Evolutionary conservation across 1,139 yeast species (phyloP).

Genomic region (Arxiozyma telluris): DNA sequence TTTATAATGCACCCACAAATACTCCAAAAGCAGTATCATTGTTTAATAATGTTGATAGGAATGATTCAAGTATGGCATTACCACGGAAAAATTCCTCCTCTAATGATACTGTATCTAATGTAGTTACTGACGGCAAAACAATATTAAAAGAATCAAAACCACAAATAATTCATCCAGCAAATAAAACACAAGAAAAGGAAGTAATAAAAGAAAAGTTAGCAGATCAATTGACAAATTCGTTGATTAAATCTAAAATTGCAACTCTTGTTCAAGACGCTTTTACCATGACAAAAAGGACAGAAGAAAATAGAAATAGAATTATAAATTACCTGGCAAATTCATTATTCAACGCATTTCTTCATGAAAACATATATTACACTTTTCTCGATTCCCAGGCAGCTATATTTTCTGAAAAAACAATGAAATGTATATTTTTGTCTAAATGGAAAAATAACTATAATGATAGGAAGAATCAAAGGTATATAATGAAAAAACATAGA

Average conservation of each 20-base stretch:
- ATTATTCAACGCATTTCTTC: conserved; percentile 50
- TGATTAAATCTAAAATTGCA: conserved; percentile 30
- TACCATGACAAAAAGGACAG: background rate
- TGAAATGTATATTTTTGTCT: conserved; percentile 28
- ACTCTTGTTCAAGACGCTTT: background rate
- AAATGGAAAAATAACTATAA: conserved; percentile 27
- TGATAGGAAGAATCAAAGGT: conserved; percentile 31
- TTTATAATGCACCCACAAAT: background rate
- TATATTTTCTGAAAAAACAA: conserved; percentile 21
- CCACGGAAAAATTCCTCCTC: background rate
- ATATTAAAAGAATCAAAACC: conserved; percentile 1
- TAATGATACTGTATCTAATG: background rate
- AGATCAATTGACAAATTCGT: conserved; percentile 25
- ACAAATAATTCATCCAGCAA: background rate
- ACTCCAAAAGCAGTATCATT: background rate
- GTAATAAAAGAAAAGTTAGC: conserved; percentile 13
- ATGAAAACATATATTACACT: conserved; percentile 43
- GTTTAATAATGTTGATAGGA: background rate
- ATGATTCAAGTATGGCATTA: no score
- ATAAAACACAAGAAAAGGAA: background rate
- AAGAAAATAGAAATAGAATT: background rate
- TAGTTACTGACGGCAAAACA: background rate
- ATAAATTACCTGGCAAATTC: conserved; percentile 27
- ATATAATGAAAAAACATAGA: conserved; percentile 33
- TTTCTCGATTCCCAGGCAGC: conserved; percentile 40